A percentile compares a stretch with the other conserved stretches of the same genome.
These are phyloP conservation scores for Stachybotrys chlorohalonatus DNA, from an alignment of 2,329 filamentous ascomycete genomes.

Conservation along the genomic window DNA sequence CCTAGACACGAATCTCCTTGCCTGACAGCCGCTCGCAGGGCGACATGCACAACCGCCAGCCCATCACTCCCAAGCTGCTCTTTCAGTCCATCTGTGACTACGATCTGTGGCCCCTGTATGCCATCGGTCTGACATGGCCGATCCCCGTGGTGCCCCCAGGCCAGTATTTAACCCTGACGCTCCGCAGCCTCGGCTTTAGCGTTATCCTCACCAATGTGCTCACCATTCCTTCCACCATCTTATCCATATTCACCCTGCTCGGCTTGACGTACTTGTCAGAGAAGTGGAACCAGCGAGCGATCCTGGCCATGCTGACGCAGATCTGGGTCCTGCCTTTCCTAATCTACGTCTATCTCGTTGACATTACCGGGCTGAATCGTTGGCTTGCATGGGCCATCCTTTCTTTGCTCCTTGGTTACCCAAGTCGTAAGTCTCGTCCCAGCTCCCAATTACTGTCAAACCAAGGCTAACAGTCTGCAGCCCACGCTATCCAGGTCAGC, in stretches of 20 bases:
- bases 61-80: constrained; percentile 33
- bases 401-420: constrained; percentile 27
- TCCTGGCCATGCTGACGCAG: constrained; percentile 26
- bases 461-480: constrained; percentile 2
- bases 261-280: constrained; percentile 14
- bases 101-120: constrained; percentile 47
- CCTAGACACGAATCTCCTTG: background rate
- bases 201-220: constrained; percentile 28
- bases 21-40: constrained; percentile 26
- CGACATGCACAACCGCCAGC: constrained; percentile 48
- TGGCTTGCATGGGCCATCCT: constrained; percentile 25
- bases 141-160: constrained; percentile 36
- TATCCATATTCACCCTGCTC: constrained; percentile 6
- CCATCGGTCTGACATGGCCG: constrained; percentile 36
- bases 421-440: constrained; percentile 23
- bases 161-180: constrained; percentile 41
- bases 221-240: constrained; percentile 3
- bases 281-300: constrained; percentile 37
- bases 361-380: constrained; percentile 13
- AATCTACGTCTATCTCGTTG: constrained; percentile 26
- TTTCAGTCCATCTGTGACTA: constrained; percentile 47
- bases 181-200: constrained; percentile 15
- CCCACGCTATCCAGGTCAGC: constrained; percentile 33
- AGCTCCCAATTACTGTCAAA: constrained; percentile 3
- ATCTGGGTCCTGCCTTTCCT: constrained; percentile 54